These are phyloP conservation scores for Pythium aquatile DNA, from an alignment of 352 stramenopile species.

Conservation along the genomic window DNA sequence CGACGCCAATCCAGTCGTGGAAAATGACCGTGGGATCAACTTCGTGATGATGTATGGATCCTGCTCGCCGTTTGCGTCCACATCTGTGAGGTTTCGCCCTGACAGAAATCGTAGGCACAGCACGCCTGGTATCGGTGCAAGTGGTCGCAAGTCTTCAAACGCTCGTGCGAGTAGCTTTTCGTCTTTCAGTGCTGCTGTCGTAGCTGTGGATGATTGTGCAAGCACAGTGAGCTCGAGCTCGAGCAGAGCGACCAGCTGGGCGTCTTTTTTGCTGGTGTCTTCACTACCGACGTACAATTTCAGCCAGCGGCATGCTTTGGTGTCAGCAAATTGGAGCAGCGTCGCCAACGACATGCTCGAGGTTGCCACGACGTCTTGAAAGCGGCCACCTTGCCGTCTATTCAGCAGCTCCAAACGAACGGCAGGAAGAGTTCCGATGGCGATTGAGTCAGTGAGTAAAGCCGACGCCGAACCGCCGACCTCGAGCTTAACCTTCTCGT, in stretches of 20 bases:
- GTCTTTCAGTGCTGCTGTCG: slow-evolving; percentile 7
- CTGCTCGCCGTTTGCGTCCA: slow-evolving; percentile 49
- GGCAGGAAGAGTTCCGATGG: slow-evolving; percentile 31
- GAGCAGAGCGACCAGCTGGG: slow-evolving; percentile 14
- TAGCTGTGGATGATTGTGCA: background rate
- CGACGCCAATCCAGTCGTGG: slow-evolving; percentile 6
- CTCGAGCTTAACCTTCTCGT: slow-evolving; percentile 22
- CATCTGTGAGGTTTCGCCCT: slow-evolving; percentile 43
- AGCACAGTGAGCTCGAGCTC: slow-evolving; percentile 24
- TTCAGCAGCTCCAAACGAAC: slow-evolving; percentile 38
- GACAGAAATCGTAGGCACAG: slow-evolving; percentile 44
- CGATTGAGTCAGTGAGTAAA: slow-evolving; percentile 24
- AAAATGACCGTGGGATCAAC: slow-evolving; percentile 22
- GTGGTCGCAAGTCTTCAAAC: slow-evolving; percentile 15
- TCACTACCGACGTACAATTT: slow-evolving; percentile 19
- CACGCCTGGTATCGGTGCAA: slow-evolving; percentile 26
- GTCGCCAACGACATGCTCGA: slow-evolving; percentile 28
- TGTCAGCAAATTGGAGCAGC: slow-evolving; percentile 5
- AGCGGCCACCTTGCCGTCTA: slow-evolving; percentile 28
- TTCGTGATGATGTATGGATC: slow-evolving; percentile 45
- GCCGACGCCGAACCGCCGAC: slow-evolving; percentile 13
- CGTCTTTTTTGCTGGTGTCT: background rate
- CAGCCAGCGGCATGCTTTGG: slow-evolving; percentile 22
- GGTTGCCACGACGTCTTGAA: slow-evolving; percentile 28
- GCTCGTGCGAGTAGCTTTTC: slow-evolving; percentile 13